phyloP scores from a whole-genome alignment of 306 rosid species.

The Rosa lucieae region DNA sequence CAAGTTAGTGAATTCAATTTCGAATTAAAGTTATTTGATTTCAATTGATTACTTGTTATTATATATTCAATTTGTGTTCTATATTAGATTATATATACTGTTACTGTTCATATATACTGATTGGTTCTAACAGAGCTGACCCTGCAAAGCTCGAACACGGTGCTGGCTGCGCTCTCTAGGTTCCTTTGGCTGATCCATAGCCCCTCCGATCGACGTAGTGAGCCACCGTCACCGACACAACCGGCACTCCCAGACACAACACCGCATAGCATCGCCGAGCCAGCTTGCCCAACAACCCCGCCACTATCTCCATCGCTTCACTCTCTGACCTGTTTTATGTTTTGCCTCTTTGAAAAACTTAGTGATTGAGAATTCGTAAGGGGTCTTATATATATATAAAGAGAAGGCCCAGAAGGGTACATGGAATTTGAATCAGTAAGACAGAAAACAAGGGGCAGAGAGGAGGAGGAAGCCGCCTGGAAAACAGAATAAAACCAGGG shows the following conservation, averaged over 20 bases:
- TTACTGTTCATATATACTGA: no score
- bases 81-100: no score
- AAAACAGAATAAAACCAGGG: constrained; percentile 1
- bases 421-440: neutral
- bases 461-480: neutral
- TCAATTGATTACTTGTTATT: no score
- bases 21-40: no score
- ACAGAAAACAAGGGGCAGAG: neutral
- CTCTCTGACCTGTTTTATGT: neutral
- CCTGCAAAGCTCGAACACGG: constrained; percentile 27
- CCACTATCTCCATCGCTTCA: constrained; percentile 11
- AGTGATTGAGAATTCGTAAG: neutral
- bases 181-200: neutral
- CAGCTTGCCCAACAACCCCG: constrained; percentile 23
- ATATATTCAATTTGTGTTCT: no score
- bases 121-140: no score
- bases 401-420: neutral
- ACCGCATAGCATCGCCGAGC: constrained; percentile 41
- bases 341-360: neutral
- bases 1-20: no score
- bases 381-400: neutral
- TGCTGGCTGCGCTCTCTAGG: constrained; percentile 13
- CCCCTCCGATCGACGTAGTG: constrained; percentile 16
- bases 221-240: constrained; percentile 27
- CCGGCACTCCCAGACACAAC: constrained; percentile 42